Base-by-base conservation (phyloP, 495 filamentous ascomycete species). In the Aspergillus affinis region DNA sequence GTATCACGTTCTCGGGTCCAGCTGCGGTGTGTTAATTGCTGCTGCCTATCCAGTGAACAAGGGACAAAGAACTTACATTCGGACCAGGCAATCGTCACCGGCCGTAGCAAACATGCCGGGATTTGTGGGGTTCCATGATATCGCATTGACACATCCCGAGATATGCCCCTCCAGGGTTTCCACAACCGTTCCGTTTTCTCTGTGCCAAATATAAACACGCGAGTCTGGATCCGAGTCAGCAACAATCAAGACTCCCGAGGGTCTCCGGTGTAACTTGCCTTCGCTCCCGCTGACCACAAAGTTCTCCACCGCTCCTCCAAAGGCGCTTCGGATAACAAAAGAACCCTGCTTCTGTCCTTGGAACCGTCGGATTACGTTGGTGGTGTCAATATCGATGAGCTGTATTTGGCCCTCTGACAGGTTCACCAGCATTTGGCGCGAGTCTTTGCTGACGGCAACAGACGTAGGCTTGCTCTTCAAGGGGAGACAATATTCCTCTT, bases 241-340 rank as follows among this genome's bases (percentile, higher is more conserved):
- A 67, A 53, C 30, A 20, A 26, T 29, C 6, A 12, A 55, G 13
- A 20, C 3, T 13, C 2, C 20, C 9, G 6, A 13, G 15, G 44
- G 13, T 7, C 53, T 15, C n/a, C n/a, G 17, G 17, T 12, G 56
- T 48, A 8, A 18, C 54, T 68, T 78, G 94, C 93, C 92, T 85
- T 97, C 91, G 67, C 92, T 95, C 21, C 94, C 94, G 69, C 88
- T 91, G 18, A 94, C 82, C 27, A 98, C 85, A 70, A 98, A 94
- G 67, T 87, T 91, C 76, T 97, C 93, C 51, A 87, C 84, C 1
- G 94, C 92, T 17, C 94, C 94, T 6, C 95, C 94, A 75, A 96
- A 93, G 5, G 77, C 76, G 71, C 86, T 90, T 48, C 94, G 77
- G 63, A 98, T 95, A 18, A 95, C 83, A 64, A 79, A 95, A 4